Evolutionary conservation across 495 filamentous ascomycete genomes (phyloP), one percentile per base, ranked within the genome.

Genomic region (Lepraria neglecta): DNA sequence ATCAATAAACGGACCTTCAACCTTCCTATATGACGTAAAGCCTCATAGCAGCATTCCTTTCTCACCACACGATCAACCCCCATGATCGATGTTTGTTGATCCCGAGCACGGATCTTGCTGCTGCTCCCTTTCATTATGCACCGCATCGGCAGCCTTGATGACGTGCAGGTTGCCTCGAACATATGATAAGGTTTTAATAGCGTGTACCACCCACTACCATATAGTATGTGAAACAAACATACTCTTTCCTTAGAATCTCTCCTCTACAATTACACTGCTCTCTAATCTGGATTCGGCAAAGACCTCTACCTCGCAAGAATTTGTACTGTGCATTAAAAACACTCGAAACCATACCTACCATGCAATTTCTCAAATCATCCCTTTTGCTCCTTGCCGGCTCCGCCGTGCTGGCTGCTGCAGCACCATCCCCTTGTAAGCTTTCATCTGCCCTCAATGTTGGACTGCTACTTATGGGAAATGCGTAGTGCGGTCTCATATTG

Each of bases 341-440:
- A 47, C 15, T 24, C 17, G 45, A 47, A 6, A 47, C 45, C 45
- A 24, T 17, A n/a, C 17, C 17, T 10, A 47, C 17, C 17, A 47
- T 47, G 45, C 21, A 47, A 10, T 24, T 47, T 47, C 6, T 47
- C 45, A 47, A 47, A 47, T 47, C 45, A 47, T 47, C 17, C 45
- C 3, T 47, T 10, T 1, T 47, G 6, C 45, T 47, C 45, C 45
- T 47, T 14, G 45, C 45, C 45, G 6, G 45, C 45, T 47, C 45
- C 45, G 3, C 45, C 45, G 6, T 47, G 6, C 6, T 47, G 7
- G 15, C 15, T 6, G 3, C 45, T 6, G 45, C 45, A 4, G 17
- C 21, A 47, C 45, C 45, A 1, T 1, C 45, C 6, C 45, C 45
- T 3, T 47, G 45, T 47, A 47, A 47, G 45, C 6, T 47, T 24